Base-by-base conservation (phyloP, 1,284 basidiomycete species). In the Sporisorium scitamineum region DNA sequence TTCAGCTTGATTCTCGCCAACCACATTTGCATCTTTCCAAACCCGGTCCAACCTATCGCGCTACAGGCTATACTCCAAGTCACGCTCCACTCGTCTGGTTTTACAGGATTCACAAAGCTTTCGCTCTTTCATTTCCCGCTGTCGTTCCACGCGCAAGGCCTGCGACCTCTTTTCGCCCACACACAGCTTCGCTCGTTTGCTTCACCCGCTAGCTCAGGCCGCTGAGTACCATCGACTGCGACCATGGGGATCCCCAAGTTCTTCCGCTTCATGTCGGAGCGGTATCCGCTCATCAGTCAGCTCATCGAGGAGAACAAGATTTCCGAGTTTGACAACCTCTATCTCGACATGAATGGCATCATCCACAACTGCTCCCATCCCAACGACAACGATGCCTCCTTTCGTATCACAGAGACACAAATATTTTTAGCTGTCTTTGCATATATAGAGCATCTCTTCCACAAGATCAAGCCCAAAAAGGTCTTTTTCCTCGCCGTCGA, bases 321-420 rank as follows among this genome's bases (percentile, higher is more conserved):
- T 71, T 95, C 95, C 44, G 96, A 98, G 81, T 89, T 87, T 59
- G 87, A 95, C 86, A 94, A 94, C 84, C 87, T 95, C 66, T 95
- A 97, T 86, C 90, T 97, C 78, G 95, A 94, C 86, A 98, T 97
- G 90, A 99, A 99, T 86, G 95, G 94, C 69, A 98, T 99, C 86
- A 98, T 99, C 74, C 96, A 99, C 88, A 81, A 81, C 56, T 81
- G 80, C 91, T 86, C 84, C 87, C 88, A 96, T 87, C 94, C 94
- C 42, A 94, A 95, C 81, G 96, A 99, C 86, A 92, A 91, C 67
- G 94, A 98, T 85, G 93, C 94, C 10, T 94, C 97, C 86, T 98
- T 97, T 87, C 92, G 96, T 70, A 80, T 84, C 48, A 92, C 94
- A 20, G 96, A 99, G 87, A 93, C 96, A 85, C 93, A 97, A 85